A percentile compares a stretch with the other conserved stretches of the same genome.
Evolutionary conservation across 2,329 filamentous ascomycete genomes (phyloP).

Genomic region (Teratosphaeria viscida): DNA sequence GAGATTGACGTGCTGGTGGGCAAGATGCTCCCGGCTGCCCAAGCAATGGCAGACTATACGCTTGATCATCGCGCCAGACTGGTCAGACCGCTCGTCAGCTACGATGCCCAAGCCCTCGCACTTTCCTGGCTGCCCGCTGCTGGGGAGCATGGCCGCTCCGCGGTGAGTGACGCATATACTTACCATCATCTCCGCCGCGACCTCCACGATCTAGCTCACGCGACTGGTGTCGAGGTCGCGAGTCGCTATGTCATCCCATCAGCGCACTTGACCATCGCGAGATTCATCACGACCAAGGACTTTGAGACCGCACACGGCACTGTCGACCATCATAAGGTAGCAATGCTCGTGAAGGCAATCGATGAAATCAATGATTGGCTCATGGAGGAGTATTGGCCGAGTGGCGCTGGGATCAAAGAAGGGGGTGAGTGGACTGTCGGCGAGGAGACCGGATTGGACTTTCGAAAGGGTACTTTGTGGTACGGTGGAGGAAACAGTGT

Average conservation of each 20-base stretch:
- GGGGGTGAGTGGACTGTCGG: constrained; percentile 78
- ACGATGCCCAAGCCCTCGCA: constrained; percentile 75
- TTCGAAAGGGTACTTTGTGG: constrained; percentile 67
- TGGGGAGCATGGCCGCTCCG: constrained; percentile 25
- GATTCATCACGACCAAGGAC: constrained; percentile 63
- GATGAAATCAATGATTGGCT: constrained; percentile 72
- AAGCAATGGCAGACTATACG: constrained; percentile 55
- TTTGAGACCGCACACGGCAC: constrained; percentile 33
- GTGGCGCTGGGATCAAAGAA: constrained; percentile 30
- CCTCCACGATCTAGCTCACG: constrained; percentile 52
- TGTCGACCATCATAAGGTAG: constrained; percentile 44
- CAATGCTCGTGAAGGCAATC: constrained; percentile 56
- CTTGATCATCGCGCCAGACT: constrained; percentile 59
- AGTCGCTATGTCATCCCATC: constrained; percentile 82
- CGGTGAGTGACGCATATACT: constrained; percentile 56
- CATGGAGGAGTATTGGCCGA: constrained; percentile 58
- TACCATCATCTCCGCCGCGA: constrained; percentile 87
- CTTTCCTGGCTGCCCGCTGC: constrained; percentile 76
- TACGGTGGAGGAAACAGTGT: constrained; percentile 69
- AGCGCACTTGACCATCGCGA: constrained; percentile 76
- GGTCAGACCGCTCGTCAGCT: constrained; percentile 72
- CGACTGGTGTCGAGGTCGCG: constrained; percentile 57
- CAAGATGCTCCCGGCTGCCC: constrained; percentile 45
- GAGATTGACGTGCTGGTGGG: constrained; percentile 57
- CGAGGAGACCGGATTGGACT: constrained; percentile 69